These are phyloP conservation scores for Phalaenopsis equestris DNA, from an alignment of 106 monocot genomes.

Conservation along the genomic window DNA sequence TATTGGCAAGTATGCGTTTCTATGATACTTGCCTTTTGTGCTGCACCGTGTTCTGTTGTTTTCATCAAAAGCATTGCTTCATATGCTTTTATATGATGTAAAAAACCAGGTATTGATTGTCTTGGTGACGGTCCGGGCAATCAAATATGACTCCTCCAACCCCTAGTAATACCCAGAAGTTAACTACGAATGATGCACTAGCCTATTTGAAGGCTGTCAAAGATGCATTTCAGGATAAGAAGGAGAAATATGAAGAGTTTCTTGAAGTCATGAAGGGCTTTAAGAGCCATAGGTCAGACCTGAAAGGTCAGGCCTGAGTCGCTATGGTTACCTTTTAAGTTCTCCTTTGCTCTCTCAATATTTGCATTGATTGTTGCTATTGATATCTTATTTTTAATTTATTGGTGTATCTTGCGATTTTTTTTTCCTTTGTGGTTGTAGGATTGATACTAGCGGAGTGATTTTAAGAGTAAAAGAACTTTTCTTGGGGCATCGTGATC, in stretches of 20 bases:
- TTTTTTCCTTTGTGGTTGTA: constrained; percentile 10
- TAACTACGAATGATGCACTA: constrained; percentile 73
- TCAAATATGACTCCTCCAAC: constrained; percentile 27
- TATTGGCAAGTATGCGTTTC: not conserved
- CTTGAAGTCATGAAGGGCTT: constrained; percentile 87
- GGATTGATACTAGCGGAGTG: constrained; percentile 67
- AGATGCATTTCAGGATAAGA: constrained; percentile 74
- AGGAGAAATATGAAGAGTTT: constrained; percentile 84
- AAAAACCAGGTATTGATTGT: constrained; percentile 8
- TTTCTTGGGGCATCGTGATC: constrained; percentile 57
- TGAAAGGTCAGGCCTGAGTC: constrained; percentile 36
- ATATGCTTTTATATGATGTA: constrained; percentile 15
- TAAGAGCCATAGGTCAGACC: constrained; percentile 67
- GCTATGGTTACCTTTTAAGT: not conserved
- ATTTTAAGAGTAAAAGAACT: constrained; percentile 61
- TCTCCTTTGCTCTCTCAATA: not conserved
- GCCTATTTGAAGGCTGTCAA: constrained; percentile 76
- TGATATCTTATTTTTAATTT: not conserved
- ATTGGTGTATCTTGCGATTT: not conserved
- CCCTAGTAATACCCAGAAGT: constrained; percentile 28
- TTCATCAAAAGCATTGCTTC: not conserved
- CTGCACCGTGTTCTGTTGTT: not conserved
- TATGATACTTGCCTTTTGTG: not conserved
- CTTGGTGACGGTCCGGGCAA: constrained; percentile 37
- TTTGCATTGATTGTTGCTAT: not conserved